Evolutionary conservation across 768 basidiomycete genomes (phyloP), one percentile per base, ranked within the genome.

Genomic region (Termitomyces sp.): DNA sequence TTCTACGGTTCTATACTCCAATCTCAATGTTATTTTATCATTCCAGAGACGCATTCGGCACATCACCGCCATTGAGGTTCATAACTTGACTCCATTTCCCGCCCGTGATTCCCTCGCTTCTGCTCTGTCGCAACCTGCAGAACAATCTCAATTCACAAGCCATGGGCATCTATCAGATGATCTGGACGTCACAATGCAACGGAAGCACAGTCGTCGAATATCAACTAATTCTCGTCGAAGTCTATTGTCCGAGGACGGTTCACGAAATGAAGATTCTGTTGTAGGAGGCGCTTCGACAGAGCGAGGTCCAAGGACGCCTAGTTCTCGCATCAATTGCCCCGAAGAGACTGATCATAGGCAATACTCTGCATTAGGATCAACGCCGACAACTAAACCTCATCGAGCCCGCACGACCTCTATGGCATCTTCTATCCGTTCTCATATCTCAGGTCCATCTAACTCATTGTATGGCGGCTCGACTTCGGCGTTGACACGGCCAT

Each of bases 31-130:
- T n/a, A n/a, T n/a, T n/a, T 45, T 48, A 47, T 42, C 17, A 46
- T 45, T 66, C 39, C 69, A 89, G 82, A 82, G 82, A 64, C 85
- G 88, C 42, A 76, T 90, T 59, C 82, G 89, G 61, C 88, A 92
- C 72, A 78, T 92, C 56, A 77, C 81, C 55, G 77, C 82, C 42
- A 74, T 93, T 48, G 87, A 91, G 72, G 76, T 93, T 61, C 82
- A 84, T 59, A 93, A 93, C 67, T 73, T 93, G 37, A 88, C 91
- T n/a, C 89, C 88, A 1, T 92, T 90, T 67, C 90, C 90, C 34
- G 82, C 82, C 52, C 84, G 91, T 35, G 90, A 93, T 68, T 79
- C 85, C 6, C 77, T 90, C 59, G 84, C 90, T 19, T 87, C 88
- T 23, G 88, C 89, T 19, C 76, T 92, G 52, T 75, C 78, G 17